Evolutionary conservation across 1,284 basidiomycete species (phyloP), one percentile per base, ranked within the genome.

Genomic region (Clitocybe nebularis): DNA sequence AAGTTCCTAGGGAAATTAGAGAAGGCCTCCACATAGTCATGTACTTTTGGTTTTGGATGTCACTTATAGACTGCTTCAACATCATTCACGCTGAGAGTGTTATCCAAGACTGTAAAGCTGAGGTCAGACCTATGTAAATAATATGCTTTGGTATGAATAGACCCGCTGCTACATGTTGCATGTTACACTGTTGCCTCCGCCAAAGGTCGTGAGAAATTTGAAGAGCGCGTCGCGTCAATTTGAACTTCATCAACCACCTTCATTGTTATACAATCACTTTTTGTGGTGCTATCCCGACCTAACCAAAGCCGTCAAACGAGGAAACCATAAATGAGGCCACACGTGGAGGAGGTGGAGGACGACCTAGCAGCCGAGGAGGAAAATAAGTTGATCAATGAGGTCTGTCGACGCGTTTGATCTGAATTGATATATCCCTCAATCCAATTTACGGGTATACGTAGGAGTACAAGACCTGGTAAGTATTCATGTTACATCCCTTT

Each of bases 311-410:
- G 11, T 23, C 40, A 43, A 13, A 25, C 20, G n/a, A 30, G 14
- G 19, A 36, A 24, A 8, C 30, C 13, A n/a, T 48, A 46, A 23
- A 80, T 85, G 83, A 83, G 79, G 49, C 77, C 82, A 17, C 73
- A 77, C 24, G 71, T 78, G 41, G 84, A 87, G 47, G 84, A 88
- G 49, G 73, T 88, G 36, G 89, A 92, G 57, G 89, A 91, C 47
- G 84, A 88, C 59, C 73, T 86, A 43, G 81, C 76, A 5, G 84
- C 85, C 8, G 87, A 89, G 62, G 85, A 89, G 57, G 89, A 92
- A 69, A 93, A 91, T 66, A 93, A 93, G 58, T 69, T 91, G 39
- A 91, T 93, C 61, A 94, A 94, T 54, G 91, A 94, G 81, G 91
- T 93, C 54, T 47, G 75, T 64, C 41, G 19, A 47, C 46, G 52